A percentile compares a stretch with the other conserved stretches of the same genome.
Conservation (phyloP, 176 grass and related monocot genomes). For the Juncus effusus region DNA sequence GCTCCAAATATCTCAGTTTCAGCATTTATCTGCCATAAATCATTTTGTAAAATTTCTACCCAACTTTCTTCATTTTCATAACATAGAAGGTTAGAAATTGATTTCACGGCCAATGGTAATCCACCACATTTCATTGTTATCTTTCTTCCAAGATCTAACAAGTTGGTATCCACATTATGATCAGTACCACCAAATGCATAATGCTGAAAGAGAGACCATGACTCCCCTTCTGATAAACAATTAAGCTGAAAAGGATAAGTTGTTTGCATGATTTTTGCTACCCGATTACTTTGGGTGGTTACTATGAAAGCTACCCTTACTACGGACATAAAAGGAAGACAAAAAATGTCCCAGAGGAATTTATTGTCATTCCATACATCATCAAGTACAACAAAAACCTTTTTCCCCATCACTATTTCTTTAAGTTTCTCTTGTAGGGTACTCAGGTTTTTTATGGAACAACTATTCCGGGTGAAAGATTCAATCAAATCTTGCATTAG, state of each 20-base stretch:
- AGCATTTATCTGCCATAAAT: constrained; percentile 7
- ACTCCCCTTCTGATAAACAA: not conserved
- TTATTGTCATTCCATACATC: constrained; percentile 21
- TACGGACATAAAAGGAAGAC: not conserved
- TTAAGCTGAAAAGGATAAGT: not conserved
- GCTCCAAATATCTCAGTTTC: constrained; percentile 8
- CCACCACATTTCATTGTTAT: constrained; percentile 8
- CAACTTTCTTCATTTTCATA: constrained; percentile 2
- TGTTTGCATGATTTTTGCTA: constrained; percentile 2
- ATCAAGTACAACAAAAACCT: constrained; percentile 22
- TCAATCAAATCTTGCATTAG: constrained; percentile 21
- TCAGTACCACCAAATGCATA: constrained; percentile 11
- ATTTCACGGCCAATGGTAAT: constrained; percentile 24
- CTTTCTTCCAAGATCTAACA: constrained; percentile 1
- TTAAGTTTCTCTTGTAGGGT: not conserved
- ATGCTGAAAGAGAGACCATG: not conserved
- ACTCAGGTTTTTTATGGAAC: not conserved
- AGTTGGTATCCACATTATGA: not conserved
- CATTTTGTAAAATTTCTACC: constrained; percentile 12
- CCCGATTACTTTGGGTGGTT: constrained; percentile 2
- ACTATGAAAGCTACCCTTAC: not conserved
- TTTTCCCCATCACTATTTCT: not conserved
- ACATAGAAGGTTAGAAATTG: constrained; percentile 14
- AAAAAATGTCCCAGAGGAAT: not conserved
- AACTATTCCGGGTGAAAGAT: constrained; percentile 1